Conservation (phyloP, 2,329 filamentous ascomycete genomes). For the Fusarium pseudoanthophilum region DNA sequence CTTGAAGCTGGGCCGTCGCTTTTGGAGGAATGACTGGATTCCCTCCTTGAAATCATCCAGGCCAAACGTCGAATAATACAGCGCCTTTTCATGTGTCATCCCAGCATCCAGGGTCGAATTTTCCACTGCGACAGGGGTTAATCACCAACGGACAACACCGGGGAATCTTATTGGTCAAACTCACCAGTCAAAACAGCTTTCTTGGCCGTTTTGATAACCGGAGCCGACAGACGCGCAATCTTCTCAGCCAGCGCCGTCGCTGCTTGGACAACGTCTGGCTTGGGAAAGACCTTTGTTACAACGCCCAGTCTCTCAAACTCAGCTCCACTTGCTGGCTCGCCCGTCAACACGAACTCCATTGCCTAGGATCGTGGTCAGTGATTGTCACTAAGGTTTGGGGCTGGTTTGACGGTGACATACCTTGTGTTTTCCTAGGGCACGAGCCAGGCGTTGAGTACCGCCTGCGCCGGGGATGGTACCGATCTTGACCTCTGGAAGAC, state of each 20-base stretch:
- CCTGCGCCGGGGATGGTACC: constrained; percentile 50
- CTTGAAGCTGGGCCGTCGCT: constrained; percentile 16
- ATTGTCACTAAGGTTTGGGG: neutral
- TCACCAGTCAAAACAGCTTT: constrained; percentile 31
- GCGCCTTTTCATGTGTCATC: constrained; percentile 29
- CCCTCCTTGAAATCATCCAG: constrained; percentile 31
- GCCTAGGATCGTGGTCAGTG: constrained; percentile 3
- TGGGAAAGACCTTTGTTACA: constrained; percentile 30
- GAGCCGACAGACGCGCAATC: constrained; percentile 22
- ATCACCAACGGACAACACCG: neutral
- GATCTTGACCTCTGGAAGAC: constrained; percentile 51
- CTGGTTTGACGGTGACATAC: constrained; percentile 17
- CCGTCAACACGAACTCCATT: constrained; percentile 32
- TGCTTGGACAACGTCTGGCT: constrained; percentile 14
- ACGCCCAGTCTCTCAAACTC: constrained; percentile 31
- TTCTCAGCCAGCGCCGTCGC: constrained; percentile 22
- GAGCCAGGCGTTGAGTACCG: constrained; percentile 48
- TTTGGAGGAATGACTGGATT: constrained; percentile 24
- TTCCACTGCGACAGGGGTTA: constrained; percentile 18
- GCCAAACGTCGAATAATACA: constrained; percentile 32
- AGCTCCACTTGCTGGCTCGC: constrained; percentile 27
- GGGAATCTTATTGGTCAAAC: neutral
- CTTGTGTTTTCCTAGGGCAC: constrained; percentile 48
- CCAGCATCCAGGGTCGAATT: constrained; percentile 16
- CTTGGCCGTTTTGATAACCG: constrained; percentile 26